These are phyloP conservation scores for Heritiera fomes DNA, from an alignment of 345 rosid genomes.

Conservation along the genomic window DNA sequence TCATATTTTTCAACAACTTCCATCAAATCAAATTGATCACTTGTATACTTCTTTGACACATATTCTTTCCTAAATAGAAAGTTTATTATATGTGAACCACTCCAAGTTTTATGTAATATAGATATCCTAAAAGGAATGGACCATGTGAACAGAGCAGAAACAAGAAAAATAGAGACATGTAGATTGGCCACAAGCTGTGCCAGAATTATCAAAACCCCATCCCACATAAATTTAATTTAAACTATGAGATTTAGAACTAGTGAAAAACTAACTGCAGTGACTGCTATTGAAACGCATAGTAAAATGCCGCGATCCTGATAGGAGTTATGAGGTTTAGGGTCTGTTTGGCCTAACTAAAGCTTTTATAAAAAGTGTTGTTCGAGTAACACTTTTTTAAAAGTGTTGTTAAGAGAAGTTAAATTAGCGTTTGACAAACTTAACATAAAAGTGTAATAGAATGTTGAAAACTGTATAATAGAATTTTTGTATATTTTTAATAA, in stretches of 20 bases:
- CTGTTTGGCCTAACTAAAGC: too few relatives aligned
- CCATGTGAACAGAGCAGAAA: background rate
- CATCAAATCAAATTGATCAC: background rate
- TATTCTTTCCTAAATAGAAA: conserved; percentile 4
- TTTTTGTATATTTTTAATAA: too few relatives aligned
- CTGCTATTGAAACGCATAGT: background rate
- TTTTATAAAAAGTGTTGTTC: too few relatives aligned
- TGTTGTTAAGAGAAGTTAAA: too few relatives aligned
- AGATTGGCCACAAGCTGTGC: background rate
- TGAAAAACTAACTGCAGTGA: background rate
- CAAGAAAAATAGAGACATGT: background rate
- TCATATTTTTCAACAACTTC: background rate
- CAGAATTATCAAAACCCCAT: background rate
- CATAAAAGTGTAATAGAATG: too few relatives aligned
- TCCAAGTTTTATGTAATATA: background rate
- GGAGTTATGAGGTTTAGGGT: background rate
- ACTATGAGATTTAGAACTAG: background rate
- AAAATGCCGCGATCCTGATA: background rate
- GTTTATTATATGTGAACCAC: background rate
- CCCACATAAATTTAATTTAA: background rate
- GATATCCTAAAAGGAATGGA: background rate
- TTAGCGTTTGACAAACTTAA: too few relatives aligned
- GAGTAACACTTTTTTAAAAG: too few relatives aligned
- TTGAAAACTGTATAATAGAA: too few relatives aligned
- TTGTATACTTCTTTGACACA: background rate